Evolutionary conservation across 257 asterid species (phyloP), one percentile per base, ranked within the genome.

Genomic region (Striga asiatica): DNA sequence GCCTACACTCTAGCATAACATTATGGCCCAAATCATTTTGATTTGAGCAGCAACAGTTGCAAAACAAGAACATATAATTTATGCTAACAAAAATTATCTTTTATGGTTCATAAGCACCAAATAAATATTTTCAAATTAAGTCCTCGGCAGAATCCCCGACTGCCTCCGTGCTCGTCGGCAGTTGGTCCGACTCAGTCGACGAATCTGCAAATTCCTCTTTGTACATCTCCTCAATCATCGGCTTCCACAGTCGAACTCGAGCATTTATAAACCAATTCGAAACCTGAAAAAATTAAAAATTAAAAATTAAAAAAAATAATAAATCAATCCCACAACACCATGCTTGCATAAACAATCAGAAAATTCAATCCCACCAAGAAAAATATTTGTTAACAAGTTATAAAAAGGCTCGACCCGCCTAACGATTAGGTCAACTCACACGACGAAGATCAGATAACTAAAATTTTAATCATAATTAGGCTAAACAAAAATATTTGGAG

Each of bases 161-260:
- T 41, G 82, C 76, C 64, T 83, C 85, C 39, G 74, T 63, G 45
- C 72, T 32, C 43, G 71, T 32, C 51, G 69, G 55, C 43, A 78
- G 55, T 16, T 73, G 81, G 69, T 78, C 82, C n/a, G 88, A 81
- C 54, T 83, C 93, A 12, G 66, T 60, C 18, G 86, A 79, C 24
- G 78, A 76, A 0, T 82, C 93, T 8, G 76, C 93, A 42, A 81
- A 79, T 64, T 89, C 97, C 55, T 89, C 95, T 60, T 79, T 79
- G 45, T 89, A 89, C 94, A 85, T 82, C 56, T 82, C 97, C 54
- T 89, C 97, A 16, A 89, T 89, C 97, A 89, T 89, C 19, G 97
- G 97, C 74, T 85, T 89, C 97, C 97, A 89, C 0, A 89, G 79
- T 21, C 97, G 74, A 47, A 89, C 97, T 42, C 97, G 74, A 28